These are phyloP conservation scores for Lasiosphaeria hispida DNA, from an alignment of 495 filamentous ascomycete genomes.

Conservation along the genomic window DNA sequence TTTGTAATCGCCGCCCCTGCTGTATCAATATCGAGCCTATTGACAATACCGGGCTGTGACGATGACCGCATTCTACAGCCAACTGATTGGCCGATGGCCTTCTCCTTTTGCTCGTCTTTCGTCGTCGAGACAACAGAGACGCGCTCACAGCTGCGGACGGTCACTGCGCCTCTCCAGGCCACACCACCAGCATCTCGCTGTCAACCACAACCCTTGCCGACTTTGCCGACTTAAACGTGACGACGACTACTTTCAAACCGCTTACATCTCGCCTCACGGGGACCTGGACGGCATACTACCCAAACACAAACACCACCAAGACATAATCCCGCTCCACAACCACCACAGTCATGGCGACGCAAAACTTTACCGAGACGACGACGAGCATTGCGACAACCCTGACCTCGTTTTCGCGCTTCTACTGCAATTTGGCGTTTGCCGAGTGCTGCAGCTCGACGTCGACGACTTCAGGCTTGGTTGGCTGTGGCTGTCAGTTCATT, in stretches of 20 bases:
- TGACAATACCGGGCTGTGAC: no score
- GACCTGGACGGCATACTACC: no score
- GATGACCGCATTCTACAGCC: not conserved
- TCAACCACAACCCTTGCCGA: not conserved
- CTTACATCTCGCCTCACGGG: no score
- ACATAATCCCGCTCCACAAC: no score
- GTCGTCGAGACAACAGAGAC: not conserved
- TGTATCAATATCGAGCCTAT: no score
- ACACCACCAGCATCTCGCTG: not conserved
- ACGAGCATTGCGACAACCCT: no score
- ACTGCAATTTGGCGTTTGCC: not conserved
- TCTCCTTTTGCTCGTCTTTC: not conserved
- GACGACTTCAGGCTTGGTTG: not conserved
- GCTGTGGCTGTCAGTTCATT: not conserved
- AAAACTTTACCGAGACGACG: no score
- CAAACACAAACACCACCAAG: no score
- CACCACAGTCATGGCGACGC: no score
- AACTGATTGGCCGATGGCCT: conserved; percentile 6
- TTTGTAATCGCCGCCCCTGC: no score
- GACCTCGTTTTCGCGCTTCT: not conserved
- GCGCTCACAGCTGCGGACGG: not conserved
- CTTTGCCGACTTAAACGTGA: no score
- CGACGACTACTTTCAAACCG: no score
- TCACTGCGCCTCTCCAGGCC: not conserved
- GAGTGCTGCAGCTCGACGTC: not conserved